Base-by-base conservation (phyloP, 805 yeast species). In the Citeromyces nyonsensis region DNA sequence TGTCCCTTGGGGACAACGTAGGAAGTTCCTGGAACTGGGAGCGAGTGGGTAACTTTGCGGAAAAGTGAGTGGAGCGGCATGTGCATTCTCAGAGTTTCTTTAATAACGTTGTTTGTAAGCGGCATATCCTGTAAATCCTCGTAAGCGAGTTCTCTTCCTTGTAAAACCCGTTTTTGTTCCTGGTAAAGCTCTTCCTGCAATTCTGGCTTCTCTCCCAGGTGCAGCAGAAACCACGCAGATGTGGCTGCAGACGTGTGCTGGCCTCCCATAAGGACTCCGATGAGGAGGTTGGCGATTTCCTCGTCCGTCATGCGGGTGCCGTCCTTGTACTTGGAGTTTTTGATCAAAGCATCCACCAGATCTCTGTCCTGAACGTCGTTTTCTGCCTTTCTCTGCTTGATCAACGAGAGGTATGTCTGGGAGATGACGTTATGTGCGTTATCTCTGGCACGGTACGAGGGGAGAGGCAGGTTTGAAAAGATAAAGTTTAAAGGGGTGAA, bases 211-310 rank as follows among this genome's bases (percentile, higher is more conserved):
- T 79, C 94, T 42, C 85, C 96, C 39, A 91, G 66, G 51, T 91
- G 97, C 41, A 91, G 66, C 49, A 91, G 61, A 48, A 75, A 74
- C 98, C 98, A 91, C 11, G 96, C 80, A 27, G 94, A 81, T 14
- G 98, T 91, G 15, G 97, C 70, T 29, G 97, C 91, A 40, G 94
- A 80, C 18, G 98, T 91, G 56, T 91, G 98, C 63, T 91, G 98
- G 40, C 98, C 98, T 47, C 98, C 98, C 98, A 91, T 91, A 39
- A 91, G 66, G 35, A 91, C 79, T 55, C 97, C 98, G 56, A 91
- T 88, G 54, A 85, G 63, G 54, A 91, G 64, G 57, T 86, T 81
- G 32, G 97, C 91, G 49, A 91, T 84, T 59, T 91, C 94, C 53
- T 77, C 76, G 54, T 91, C 98, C 18, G 95, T 78, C 96, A 91